These are phyloP conservation scores for Microdochium paspali DNA, from an alignment of 2,329 filamentous ascomycete genomes.

Conservation along the genomic window DNA sequence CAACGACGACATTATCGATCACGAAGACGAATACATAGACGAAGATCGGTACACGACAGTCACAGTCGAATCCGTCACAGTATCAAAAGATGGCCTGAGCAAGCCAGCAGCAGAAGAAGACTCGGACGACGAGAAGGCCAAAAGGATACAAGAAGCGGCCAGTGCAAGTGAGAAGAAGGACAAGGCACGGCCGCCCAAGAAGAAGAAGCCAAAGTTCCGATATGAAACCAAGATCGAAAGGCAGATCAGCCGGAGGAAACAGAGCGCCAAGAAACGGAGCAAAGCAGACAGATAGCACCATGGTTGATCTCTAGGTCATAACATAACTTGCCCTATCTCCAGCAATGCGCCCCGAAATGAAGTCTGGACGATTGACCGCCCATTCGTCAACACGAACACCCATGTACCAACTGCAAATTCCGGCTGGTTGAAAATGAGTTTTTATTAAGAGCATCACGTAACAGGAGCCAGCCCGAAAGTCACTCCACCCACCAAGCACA, in stretches of 20 bases:
- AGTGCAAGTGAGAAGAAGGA: constrained; percentile 33
- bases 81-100: constrained; percentile 64
- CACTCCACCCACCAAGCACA: too few species aligned
- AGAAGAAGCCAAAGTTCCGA: constrained; percentile 84
- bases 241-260: constrained; percentile 62
- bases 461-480: too few species aligned
- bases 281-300: not conserved
- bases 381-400: too few species aligned
- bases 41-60: constrained; percentile 95
- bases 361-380: too few species aligned
- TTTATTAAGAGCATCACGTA: too few species aligned
- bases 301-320: too few species aligned
- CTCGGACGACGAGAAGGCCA: constrained; percentile 25
- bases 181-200: constrained; percentile 51
- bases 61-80: constrained; percentile 79
- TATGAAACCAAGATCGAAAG: constrained; percentile 87
- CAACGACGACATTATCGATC: constrained; percentile 48
- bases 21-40: constrained; percentile 91
- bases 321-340: too few species aligned
- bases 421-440: too few species aligned
- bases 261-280: constrained; percentile 52
- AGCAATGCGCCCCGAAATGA: too few species aligned
- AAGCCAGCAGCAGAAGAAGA: constrained; percentile 34
- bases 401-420: too few species aligned
- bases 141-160: constrained; percentile 23